Percentiles rank a stretch among this genome's conserved stretches.
Conservation (phyloP, 306 rosid genomes). For the Styphnolobium japonicum region DNA sequence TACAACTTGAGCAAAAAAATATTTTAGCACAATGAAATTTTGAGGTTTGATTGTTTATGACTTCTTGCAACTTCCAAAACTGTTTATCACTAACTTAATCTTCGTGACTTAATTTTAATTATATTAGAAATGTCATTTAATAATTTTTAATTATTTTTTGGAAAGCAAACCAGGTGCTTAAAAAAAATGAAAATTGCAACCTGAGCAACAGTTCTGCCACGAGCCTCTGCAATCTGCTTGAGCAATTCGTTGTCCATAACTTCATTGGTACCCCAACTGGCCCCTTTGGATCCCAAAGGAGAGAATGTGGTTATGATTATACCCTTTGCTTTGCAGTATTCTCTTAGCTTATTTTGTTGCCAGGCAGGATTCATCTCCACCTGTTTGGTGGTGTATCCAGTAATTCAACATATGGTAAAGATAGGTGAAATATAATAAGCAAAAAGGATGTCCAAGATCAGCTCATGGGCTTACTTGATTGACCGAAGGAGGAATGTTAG, state of each 20-base stretch:
- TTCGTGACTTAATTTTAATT: no score
- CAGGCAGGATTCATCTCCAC: conserved; percentile 46
- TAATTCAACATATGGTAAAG: background rate
- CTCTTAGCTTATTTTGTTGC: conserved; percentile 47
- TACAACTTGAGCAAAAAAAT: no score
- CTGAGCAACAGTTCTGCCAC: conserved; percentile 44
- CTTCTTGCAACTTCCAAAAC: no score
- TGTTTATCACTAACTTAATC: no score
- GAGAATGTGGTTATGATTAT: conserved; percentile 46
- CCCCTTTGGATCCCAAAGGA: conserved; percentile 44
- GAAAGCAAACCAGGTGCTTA: no score
- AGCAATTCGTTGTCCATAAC: conserved; percentile 38
- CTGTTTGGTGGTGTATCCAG: conserved; percentile 20
- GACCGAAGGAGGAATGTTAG: conserved; percentile 29
- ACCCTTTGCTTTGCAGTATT: conserved; percentile 41
- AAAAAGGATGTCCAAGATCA: background rate
- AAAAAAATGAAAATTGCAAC: conserved; percentile 22
- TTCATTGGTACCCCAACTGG: conserved; percentile 32
- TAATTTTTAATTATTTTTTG: no score
- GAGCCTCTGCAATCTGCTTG: conserved; percentile 31
- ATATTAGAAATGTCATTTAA: no score
- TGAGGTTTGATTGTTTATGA: no score
- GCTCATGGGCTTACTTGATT: conserved; percentile 35
- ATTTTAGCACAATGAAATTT: no score
- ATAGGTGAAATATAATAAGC: no score